A percentile compares a stretch with the other conserved stretches of the same genome.
Conservation (phyloP, 495 filamentous ascomycete species). For the Penicillium psychrofluorescens region DNA sequence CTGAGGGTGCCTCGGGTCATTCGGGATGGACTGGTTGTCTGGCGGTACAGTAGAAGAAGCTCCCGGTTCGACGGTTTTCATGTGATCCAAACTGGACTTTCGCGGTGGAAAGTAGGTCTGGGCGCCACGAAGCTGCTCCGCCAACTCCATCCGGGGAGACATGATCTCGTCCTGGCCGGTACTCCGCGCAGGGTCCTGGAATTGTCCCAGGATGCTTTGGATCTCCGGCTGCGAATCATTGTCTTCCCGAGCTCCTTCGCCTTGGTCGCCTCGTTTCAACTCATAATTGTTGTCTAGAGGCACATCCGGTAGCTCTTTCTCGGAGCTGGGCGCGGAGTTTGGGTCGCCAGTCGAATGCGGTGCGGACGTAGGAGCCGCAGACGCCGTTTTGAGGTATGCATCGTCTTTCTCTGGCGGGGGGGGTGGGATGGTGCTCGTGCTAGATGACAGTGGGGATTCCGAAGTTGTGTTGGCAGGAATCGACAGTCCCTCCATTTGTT, state of each 20-base stretch:
- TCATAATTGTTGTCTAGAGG: constrained; percentile 46
- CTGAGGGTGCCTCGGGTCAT: constrained; percentile 10
- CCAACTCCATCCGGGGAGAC: constrained; percentile 70
- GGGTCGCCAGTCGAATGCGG: constrained; percentile 38
- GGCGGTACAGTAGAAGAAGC: constrained; percentile 7
- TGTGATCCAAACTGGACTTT: constrained; percentile 73
- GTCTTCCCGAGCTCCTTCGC: constrained; percentile 53
- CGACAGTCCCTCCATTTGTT: constrained; percentile 29
- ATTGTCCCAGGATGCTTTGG: constrained; percentile 89
- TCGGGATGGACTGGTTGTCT: constrained; percentile 11
- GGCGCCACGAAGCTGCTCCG: constrained; percentile 58
- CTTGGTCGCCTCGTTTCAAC: constrained; percentile 35
- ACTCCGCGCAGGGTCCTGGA: constrained; percentile 59
- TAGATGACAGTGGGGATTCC: constrained; percentile 7
- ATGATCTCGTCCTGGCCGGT: constrained; percentile 68
- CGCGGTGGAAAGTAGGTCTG: constrained; percentile 68
- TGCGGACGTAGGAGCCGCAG: constrained; percentile 50
- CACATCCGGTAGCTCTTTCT: constrained; percentile 48
- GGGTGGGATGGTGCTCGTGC: constrained; percentile 24
- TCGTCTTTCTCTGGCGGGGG: constrained; percentile 42
- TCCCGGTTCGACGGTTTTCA: constrained; percentile 20
- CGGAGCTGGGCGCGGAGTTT: constrained; percentile 28
- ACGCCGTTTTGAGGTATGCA: constrained; percentile 56
- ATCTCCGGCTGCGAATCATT: constrained; percentile 73
- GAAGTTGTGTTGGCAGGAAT: constrained; percentile 17